Conservation (phyloP, 1,139 yeast genomes). For the Candida anutae region DNA sequence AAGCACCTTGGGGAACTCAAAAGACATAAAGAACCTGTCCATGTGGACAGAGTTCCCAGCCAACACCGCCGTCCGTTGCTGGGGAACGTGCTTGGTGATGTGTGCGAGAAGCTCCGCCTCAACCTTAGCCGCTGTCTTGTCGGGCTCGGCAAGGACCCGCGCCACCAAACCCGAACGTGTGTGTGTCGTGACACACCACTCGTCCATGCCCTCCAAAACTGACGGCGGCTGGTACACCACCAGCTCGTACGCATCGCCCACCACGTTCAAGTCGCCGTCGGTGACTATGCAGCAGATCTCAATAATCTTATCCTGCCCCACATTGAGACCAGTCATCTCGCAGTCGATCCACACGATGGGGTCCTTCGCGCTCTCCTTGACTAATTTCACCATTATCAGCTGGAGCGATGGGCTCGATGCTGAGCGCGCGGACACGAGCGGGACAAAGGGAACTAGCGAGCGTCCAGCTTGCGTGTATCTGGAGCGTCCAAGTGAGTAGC, state of each 20-base stretch:
- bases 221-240: constrained; percentile 65
- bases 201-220: constrained; percentile 67
- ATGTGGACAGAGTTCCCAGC: constrained; percentile 93
- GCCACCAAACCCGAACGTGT: constrained; percentile 70
- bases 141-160: constrained; percentile 51
- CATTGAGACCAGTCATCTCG: constrained; percentile 88
- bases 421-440: too few species aligned
- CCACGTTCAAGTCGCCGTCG: constrained; percentile 63
- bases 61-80: constrained; percentile 51
- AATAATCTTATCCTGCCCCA: constrained; percentile 63
- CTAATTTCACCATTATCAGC: too few species aligned
- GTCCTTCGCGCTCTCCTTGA: constrained; percentile 3
- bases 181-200: constrained; percentile 82
- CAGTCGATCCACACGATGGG: constrained; percentile 76
- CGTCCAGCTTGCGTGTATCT: too few species aligned
- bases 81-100: constrained; percentile 47
- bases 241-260: constrained; percentile 76
- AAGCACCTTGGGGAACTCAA: constrained; percentile 71
- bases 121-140: constrained; percentile 50
- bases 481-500: too few species aligned
- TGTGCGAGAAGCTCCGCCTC: constrained; percentile 58
- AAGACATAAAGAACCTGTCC: constrained; percentile 79
- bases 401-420: too few species aligned
- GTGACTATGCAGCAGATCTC: constrained; percentile 91
- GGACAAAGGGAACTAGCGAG: too few species aligned